Evolutionary conservation across 225 moss, liverwort and hornwort genomes (phyloP).

Genomic region (Takakia lepidozioides): DNA sequence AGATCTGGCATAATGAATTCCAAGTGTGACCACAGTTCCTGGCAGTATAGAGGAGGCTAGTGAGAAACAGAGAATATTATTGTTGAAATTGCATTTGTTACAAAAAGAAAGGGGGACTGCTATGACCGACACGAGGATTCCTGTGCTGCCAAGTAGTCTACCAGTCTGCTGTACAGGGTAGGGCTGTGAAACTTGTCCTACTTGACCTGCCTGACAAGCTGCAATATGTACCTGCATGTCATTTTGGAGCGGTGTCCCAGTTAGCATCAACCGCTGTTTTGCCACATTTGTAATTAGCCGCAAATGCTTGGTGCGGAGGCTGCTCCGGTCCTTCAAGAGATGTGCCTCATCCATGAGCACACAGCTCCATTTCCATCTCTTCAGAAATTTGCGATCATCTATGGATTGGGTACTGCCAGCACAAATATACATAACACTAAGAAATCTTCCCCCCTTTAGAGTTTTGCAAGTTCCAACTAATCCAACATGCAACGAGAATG

Average conservation of each 20-base stretch:
- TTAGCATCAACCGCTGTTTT: constrained; percentile 84
- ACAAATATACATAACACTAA: neutral
- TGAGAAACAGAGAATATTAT: too few species aligned
- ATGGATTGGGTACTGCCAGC: constrained; percentile 76
- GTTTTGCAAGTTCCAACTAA: too few species aligned
- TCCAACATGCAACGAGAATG: too few species aligned
- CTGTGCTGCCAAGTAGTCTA: too few species aligned
- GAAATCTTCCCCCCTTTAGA: too few species aligned
- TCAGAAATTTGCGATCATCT: constrained; percentile 82
- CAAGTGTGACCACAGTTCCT: constrained; percentile 93
- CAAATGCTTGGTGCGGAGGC: constrained; percentile 75
- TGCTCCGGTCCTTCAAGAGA: constrained; percentile 84
- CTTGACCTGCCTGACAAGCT: too few species aligned
- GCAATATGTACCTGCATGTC: constrained; percentile 94
- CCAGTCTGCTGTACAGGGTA: too few species aligned
- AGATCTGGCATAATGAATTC: constrained; percentile 94
- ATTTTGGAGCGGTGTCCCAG: constrained; percentile 93
- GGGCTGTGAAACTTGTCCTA: too few species aligned
- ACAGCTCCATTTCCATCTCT: constrained; percentile 92
- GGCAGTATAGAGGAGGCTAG: constrained; percentile 9
- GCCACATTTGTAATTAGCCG: constrained; percentile 83
- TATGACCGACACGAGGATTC: too few species aligned
- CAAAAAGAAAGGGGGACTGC: too few species aligned
- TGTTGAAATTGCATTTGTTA: too few species aligned
- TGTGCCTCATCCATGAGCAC: constrained; percentile 97